Conservation (phyloP, 306 rosid species). For the Morella rubra region DNA sequence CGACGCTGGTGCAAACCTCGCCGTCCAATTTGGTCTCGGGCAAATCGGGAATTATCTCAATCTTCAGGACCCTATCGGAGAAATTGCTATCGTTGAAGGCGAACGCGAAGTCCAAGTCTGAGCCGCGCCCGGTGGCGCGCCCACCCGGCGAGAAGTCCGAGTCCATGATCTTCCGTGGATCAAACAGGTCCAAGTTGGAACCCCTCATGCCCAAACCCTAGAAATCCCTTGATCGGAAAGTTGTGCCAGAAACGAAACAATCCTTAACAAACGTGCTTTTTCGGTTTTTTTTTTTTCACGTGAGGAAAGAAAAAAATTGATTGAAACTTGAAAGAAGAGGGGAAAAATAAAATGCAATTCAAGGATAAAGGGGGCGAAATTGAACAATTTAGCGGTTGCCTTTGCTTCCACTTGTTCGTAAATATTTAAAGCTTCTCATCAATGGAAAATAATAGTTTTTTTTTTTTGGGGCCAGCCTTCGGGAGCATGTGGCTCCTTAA, state of each 20-base stretch:
- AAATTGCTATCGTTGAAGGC: conserved; percentile 49
- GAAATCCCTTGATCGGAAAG: not conserved
- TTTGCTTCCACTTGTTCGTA: too few species aligned
- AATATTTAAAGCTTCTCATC: too few species aligned
- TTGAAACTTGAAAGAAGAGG: too few species aligned
- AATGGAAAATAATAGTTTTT: too few species aligned
- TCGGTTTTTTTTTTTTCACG: not conserved
- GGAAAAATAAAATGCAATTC: too few species aligned
- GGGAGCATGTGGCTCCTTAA: too few species aligned
- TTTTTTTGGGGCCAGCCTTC: too few species aligned
- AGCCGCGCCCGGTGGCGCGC: not conserved
- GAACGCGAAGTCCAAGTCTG: conserved; percentile 38
- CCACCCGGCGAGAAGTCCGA: conserved; percentile 12
- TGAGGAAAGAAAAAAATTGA: not conserved
- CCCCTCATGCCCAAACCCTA: conserved; percentile 6
- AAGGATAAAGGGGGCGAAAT: too few species aligned
- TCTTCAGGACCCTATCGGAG: conserved; percentile 44
- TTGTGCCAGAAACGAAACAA: not conserved
- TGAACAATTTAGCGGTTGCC: too few species aligned
- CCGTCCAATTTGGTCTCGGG: conserved; percentile 22
- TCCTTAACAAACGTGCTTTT: not conserved
- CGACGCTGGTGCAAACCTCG: conserved; percentile 11
- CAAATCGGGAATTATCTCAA: conserved; percentile 41
- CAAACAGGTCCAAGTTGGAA: conserved; percentile 19
- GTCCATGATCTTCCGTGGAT: conserved; percentile 23